Evolutionary conservation across 805 yeast genomes (phyloP).

Genomic region (Teunomyces lycoperdinae): DNA sequence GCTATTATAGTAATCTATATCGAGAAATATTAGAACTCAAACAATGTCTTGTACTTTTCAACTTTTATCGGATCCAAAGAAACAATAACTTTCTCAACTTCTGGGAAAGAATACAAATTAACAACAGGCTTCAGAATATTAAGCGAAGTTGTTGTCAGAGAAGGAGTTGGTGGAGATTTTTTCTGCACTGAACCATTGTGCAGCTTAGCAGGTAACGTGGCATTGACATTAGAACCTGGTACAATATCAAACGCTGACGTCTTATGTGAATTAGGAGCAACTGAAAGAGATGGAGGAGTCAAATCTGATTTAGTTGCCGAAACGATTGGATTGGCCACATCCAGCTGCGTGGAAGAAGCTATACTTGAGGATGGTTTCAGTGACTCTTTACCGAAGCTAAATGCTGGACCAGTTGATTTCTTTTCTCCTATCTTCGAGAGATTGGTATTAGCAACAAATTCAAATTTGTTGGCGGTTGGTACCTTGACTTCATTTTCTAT

Average conservation of each 20-base stretch:
- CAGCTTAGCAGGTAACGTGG: neutral
- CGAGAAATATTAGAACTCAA: slow-evolving; percentile 10
- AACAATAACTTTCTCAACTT: slow-evolving; percentile 16
- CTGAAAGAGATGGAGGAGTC: neutral
- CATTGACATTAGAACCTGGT: slow-evolving; percentile 1
- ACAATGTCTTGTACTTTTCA: slow-evolving; percentile 22
- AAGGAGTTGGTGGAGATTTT: too few species aligned
- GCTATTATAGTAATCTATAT: neutral
- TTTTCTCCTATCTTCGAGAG: neutral
- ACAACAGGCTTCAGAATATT: neutral
- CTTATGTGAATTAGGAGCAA: neutral
- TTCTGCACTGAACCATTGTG: neutral
- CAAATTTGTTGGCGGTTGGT: neutral
- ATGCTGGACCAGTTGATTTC: neutral
- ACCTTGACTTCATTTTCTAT: neutral
- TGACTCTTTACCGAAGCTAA: neutral
- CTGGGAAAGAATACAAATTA: slow-evolving; percentile 22
- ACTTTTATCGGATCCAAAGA: slow-evolving; percentile 25
- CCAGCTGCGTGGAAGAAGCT: neutral
- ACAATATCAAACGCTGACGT: neutral
- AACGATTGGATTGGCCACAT: neutral
- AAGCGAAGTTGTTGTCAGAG: neutral
- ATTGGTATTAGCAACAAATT: neutral
- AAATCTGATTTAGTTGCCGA: neutral
- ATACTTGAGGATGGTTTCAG: neutral